A percentile compares a stretch with the other conserved stretches of the same genome.
phyloP scores from a whole-genome alignment of 495 filamentous ascomycete species.

The Daldinia grandis region DNA sequence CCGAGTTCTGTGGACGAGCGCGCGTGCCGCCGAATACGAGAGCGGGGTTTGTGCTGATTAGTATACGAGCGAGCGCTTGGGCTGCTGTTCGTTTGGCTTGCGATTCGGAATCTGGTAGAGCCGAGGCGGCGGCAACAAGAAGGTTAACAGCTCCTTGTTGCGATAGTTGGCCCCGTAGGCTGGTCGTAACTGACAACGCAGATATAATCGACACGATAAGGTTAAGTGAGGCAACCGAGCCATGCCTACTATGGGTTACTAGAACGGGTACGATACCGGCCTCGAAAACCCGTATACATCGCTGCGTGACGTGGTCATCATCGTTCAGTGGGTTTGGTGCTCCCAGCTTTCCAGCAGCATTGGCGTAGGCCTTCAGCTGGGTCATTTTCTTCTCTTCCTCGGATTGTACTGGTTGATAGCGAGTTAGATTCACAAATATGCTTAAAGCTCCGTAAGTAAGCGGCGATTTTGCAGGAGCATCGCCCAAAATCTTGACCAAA shows the following conservation, averaged over 20 bases:
- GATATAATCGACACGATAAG: conserved; percentile 79
- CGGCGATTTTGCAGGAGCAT: conserved; percentile 69
- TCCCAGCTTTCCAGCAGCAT: conserved; percentile 70
- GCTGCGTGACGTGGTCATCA: conserved; percentile 74
- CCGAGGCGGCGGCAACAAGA: conserved; percentile 71
- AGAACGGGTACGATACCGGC: conserved; percentile 78
- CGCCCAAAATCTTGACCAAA: conserved; percentile 70
- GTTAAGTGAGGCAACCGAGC: conserved; percentile 69
- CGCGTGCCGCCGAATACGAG: conserved; percentile 84
- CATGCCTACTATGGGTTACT: conserved; percentile 71
- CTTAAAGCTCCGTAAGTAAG: conserved; percentile 85
- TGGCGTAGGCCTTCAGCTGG: conserved; percentile 92
- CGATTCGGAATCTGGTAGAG: conserved; percentile 62
- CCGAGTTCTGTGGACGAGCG: conserved; percentile 73
- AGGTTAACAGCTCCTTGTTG: conserved; percentile 93
- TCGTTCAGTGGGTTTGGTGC: conserved; percentile 73
- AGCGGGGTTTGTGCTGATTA: conserved; percentile 86
- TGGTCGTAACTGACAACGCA: conserved; percentile 73
- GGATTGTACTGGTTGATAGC: conserved; percentile 77
- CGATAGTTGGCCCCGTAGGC: conserved; percentile 77
- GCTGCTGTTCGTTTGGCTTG: conserved; percentile 70
- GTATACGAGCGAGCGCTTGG: conserved; percentile 88
- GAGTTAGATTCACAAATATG: conserved; percentile 81
- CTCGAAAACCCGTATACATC: conserved; percentile 80
- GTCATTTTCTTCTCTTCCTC: conserved; percentile 92